Evolutionary conservation across 2,329 filamentous ascomycete species (phyloP).

Genomic region (Phoma sp.): DNA sequence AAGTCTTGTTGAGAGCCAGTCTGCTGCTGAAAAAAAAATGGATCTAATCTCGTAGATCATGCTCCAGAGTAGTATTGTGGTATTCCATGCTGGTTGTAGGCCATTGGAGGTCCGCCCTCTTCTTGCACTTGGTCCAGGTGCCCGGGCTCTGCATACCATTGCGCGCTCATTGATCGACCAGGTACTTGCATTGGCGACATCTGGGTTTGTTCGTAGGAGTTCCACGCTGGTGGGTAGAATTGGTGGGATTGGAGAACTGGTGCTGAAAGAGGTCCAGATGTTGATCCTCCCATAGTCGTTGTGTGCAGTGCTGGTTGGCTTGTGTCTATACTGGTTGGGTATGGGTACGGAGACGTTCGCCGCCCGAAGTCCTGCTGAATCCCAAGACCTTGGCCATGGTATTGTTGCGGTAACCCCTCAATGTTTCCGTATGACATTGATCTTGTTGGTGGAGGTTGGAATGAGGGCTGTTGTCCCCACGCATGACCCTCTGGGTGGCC

Average conservation of each 20-base stretch:
- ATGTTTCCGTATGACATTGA: conserved; percentile 53
- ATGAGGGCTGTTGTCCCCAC: conserved; percentile 37
- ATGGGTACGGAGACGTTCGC: conserved; percentile 45
- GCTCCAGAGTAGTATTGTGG: conserved; percentile 42
- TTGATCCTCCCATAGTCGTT: conserved; percentile 35
- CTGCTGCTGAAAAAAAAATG: neutral
- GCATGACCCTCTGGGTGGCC: conserved; percentile 40
- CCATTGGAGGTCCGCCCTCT: conserved; percentile 41
- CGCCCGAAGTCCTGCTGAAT: conserved; percentile 44
- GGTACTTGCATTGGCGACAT: conserved; percentile 37
- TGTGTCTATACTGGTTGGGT: conserved; percentile 45
- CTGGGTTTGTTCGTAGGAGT: conserved; percentile 38
- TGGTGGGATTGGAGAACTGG: conserved; percentile 43
- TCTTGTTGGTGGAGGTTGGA: conserved; percentile 44
- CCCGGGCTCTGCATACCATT: conserved; percentile 45
- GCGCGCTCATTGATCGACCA: conserved; percentile 44
- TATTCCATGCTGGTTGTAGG: conserved; percentile 37
- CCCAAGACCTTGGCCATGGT: conserved; percentile 38
- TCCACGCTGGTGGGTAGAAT: conserved; percentile 43
- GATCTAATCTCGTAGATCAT: neutral
- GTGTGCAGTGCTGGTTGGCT: conserved; percentile 33
- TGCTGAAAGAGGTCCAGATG: conserved; percentile 44
- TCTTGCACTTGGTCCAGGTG: conserved; percentile 47
- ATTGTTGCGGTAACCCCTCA: conserved; percentile 46
- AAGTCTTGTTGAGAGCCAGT: neutral